Conservation (phyloP, 441 rosid genomes). For the Euphorbia schlechtendalii region DNA sequence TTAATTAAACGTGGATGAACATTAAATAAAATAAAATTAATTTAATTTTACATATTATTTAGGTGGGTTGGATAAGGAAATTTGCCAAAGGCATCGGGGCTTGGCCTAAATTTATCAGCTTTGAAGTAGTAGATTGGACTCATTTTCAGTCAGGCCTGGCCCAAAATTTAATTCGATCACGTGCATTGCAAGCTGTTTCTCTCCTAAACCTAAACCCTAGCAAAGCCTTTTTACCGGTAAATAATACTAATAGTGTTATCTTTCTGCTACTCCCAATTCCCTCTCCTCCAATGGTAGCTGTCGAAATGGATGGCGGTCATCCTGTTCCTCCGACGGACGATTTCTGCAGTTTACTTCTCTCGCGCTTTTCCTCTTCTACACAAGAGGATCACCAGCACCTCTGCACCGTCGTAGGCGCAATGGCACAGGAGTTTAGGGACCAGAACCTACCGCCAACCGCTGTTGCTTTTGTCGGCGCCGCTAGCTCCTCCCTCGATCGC, state of each 20-base stretch:
- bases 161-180: neutral
- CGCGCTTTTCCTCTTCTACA: slow-evolving; percentile 42
- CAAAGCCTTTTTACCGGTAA: too few species aligned
- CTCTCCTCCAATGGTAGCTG: slow-evolving; percentile 27
- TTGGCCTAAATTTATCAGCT: too few species aligned
- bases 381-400: slow-evolving; percentile 58
- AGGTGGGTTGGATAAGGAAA: too few species aligned
- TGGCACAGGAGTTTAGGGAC: slow-evolving; percentile 69
- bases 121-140: too few species aligned
- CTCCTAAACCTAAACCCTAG: slow-evolving; percentile 35
- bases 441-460: slow-evolving; percentile 52
- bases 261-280: neutral
- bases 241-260: slow-evolving; percentile 3
- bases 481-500: slow-evolving; percentile 55
- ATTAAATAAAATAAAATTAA: too few species aligned
- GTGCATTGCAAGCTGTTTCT: neutral
- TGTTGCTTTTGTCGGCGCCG: slow-evolving; percentile 59
- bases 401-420: slow-evolving; percentile 60
- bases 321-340: slow-evolving; percentile 26
- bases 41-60: too few species aligned
- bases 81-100: too few species aligned
- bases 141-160: neutral
- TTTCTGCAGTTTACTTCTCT: slow-evolving; percentile 45
- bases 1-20: too few species aligned
- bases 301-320: slow-evolving; percentile 30